Percentiles rank a stretch among this genome's conserved stretches.
phyloP scores from a whole-genome alignment of 352 stramenopile species.

The Phytophthora litchii region DNA sequence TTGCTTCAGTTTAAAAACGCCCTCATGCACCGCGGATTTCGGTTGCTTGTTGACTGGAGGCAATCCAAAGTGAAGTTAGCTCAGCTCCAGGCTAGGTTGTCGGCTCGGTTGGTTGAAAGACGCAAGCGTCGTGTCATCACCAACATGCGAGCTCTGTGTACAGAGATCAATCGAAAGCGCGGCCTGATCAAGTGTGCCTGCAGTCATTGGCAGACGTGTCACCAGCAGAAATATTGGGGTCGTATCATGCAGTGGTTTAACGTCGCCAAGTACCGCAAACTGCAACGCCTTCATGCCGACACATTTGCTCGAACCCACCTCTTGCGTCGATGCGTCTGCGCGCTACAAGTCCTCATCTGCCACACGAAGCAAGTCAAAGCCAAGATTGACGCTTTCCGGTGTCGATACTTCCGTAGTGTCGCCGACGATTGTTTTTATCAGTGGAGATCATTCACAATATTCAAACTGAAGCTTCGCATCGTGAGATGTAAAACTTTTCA shows the following conservation, averaged over 20 bases:
- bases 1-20: slow-evolving; percentile 7
- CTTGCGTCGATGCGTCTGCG: slow-evolving; percentile 12
- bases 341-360: slow-evolving; percentile 13
- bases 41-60: slow-evolving; percentile 11
- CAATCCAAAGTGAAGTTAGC: slow-evolving; percentile 3
- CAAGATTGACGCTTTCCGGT: slow-evolving; percentile 28
- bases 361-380: slow-evolving; percentile 15
- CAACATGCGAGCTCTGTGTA: slow-evolving; percentile 9
- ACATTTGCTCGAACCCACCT: slow-evolving; percentile 17
- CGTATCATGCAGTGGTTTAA: slow-evolving; percentile 28
- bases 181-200: slow-evolving; percentile 6
- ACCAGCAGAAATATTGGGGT: slow-evolving; percentile 36
- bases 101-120: slow-evolving; percentile 7
- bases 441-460: slow-evolving; percentile 29
- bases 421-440: slow-evolving; percentile 31
- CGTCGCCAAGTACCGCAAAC: slow-evolving; percentile 8
- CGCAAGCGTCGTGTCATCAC: slow-evolving; percentile 15
- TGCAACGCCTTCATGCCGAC: slow-evolving; percentile 9
- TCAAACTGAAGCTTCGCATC: slow-evolving; percentile 28
- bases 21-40: slow-evolving; percentile 9
- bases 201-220: slow-evolving; percentile 17
- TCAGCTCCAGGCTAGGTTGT: slow-evolving; percentile 5
- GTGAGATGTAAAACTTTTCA: slow-evolving; percentile 11
- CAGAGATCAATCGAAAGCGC: slow-evolving; percentile 3
- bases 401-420: slow-evolving; percentile 30